Evolutionary conservation across 495 filamentous ascomycete genomes (phyloP), one percentile per base, ranked within the genome.

Genomic region (Clavariopsis aquatica): DNA sequence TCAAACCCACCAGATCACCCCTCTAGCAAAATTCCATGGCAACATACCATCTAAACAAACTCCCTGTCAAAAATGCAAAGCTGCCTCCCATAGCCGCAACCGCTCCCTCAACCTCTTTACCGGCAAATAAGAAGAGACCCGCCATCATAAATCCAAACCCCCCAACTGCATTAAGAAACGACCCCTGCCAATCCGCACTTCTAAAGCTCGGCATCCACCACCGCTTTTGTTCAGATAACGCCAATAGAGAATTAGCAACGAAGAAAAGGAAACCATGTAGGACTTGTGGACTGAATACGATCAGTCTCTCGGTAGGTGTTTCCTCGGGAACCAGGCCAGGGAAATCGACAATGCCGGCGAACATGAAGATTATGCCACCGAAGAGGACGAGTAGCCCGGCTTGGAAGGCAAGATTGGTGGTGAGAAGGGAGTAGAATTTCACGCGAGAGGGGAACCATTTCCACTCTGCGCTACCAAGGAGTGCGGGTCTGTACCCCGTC

Each of bases 291-390:
- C 54, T 34, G 23, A 65, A 65, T 0, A 65, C 62, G 1, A 65
- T 2, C 1, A 47, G n/a, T 3, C 8, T 46, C 17, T 52, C 57
- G 6, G 47, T 7, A 1, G 54, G 23, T 1, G 54, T 51, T 1
- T 52, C 47, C 28, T 41, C 28, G 9, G 27, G n/a, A 0, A 65
- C 17, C 24, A 65, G 19, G 47, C 55, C 62, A 15, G 54, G 62
- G 47, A 65, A 59, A 12, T 59, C 62, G 1, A 45, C 34, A 19
- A 65, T 24, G 9, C 54, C 62, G 0, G 54, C 28, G 23, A 65
- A 23, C 47, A 54, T 60, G 62, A 65, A 59, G 36, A 65, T 60
- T 1, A 65, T 24, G 23, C 62, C 62, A n/a, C 62, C 62, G 24
- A 65, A 54, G 15, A 65, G 47, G 46, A 59, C 54, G n/a, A 65